Conservation (phyloP, 208 protist genomes). For the Phytomonas francai region DNA sequence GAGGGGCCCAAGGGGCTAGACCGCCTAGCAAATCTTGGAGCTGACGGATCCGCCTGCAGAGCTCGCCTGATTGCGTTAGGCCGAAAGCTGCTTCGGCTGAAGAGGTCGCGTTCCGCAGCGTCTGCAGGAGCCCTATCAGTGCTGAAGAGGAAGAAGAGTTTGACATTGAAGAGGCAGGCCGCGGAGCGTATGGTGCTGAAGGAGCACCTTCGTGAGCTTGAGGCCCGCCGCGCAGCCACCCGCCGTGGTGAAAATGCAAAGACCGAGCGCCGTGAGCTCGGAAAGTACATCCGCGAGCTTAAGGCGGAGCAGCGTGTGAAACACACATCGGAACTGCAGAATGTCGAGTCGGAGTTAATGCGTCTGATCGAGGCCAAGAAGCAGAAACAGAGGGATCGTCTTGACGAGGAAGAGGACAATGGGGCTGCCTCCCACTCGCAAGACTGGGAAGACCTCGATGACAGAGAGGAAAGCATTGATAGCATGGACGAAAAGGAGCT, state of each 20-base stretch:
- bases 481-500: slow-evolving; percentile 46
- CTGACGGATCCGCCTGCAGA: background rate
- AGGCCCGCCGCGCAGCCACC: slow-evolving; percentile 48
- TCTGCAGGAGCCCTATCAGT: background rate
- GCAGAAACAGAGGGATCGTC: slow-evolving; percentile 7
- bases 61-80: background rate
- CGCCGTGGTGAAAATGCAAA: slow-evolving; percentile 67
- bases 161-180: slow-evolving; percentile 64
- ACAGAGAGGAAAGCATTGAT: slow-evolving; percentile 23
- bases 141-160: slow-evolving; percentile 37
- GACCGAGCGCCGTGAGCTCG: slow-evolving; percentile 77
- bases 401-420: slow-evolving; percentile 26
- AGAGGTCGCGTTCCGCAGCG: background rate
- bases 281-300: slow-evolving; percentile 83
- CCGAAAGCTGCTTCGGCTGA: background rate
- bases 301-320: slow-evolving; percentile 70
- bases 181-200: slow-evolving; percentile 81
- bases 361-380: slow-evolving; percentile 21
- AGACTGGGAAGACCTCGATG: slow-evolving; percentile 40
- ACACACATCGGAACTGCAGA: slow-evolving; percentile 55
- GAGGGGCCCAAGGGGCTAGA: background rate
- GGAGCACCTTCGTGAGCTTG: slow-evolving; percentile 68
- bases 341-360: slow-evolving; percentile 57
- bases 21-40: background rate
- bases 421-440: slow-evolving; percentile 3